Percentiles rank a stretch among this genome's conserved stretches.
phyloP scores from a whole-genome alignment of 495 filamentous ascomycete species.

The Trichoderma erinaceum region DNA sequence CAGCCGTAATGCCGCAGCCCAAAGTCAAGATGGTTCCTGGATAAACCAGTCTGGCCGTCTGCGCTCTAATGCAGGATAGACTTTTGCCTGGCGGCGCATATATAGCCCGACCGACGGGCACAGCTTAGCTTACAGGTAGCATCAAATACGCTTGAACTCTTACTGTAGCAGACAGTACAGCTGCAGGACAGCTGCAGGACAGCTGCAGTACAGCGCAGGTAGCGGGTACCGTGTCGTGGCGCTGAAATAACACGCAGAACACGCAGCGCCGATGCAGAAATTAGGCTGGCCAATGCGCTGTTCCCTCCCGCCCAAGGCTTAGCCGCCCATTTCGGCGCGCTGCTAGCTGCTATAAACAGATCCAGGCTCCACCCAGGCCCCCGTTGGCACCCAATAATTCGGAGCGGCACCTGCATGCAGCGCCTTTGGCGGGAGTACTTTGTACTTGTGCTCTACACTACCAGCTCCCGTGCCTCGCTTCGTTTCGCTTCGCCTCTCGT shows the following conservation, averaged over 20 bases:
- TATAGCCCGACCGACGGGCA: too few species aligned
- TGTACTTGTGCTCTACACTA: too few species aligned
- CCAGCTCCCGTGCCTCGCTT: neutral
- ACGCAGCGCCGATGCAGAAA: neutral
- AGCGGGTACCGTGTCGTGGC: too few species aligned
- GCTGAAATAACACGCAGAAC: neutral
- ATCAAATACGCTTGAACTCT: too few species aligned
- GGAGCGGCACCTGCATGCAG: neutral
- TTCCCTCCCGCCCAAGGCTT: neutral
- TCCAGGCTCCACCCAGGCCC: neutral
- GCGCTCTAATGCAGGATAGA: too few species aligned
- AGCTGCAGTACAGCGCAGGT: too few species aligned
- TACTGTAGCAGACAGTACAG: too few species aligned
- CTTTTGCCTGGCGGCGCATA: too few species aligned
- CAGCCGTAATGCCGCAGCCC: neutral
- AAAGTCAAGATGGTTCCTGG: neutral
- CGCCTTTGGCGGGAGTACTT: neutral
- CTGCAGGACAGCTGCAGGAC: too few species aligned
- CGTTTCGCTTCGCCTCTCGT: neutral
- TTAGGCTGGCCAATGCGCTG: neutral
- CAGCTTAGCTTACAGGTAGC: too few species aligned
- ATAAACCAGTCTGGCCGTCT: too few species aligned
- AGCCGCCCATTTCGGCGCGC: neutral
- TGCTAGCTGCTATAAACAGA: conserved; percentile 4
- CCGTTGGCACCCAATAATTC: conserved; percentile 1